A percentile compares a stretch with the other conserved stretches of the same genome.
phyloP scores from a whole-genome alignment of 2,329 filamentous ascomycete genomes.

The Ascochyta koolunga region DNA sequence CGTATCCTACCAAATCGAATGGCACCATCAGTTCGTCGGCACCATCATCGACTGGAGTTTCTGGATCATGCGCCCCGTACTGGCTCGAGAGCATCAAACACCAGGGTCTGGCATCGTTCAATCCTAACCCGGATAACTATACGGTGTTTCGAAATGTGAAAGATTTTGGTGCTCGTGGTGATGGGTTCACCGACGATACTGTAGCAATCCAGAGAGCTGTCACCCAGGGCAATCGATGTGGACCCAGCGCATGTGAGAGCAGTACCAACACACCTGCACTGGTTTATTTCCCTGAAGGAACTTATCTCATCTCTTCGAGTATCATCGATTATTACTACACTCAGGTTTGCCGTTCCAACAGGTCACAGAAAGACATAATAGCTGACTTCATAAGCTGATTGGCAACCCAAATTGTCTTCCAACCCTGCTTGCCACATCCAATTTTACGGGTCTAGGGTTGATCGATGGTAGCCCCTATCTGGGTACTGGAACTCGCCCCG shows the following conservation, averaged over 20 bases:
- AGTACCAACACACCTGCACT: conserved; percentile 60
- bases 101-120: conserved; percentile 50
- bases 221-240: conserved; percentile 49
- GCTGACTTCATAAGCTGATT: conserved; percentile 51
- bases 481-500: conserved; percentile 36
- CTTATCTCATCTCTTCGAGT: conserved; percentile 62
- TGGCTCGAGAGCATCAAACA: conserved; percentile 53
- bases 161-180: conserved; percentile 49
- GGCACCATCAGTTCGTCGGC: conserved; percentile 15
- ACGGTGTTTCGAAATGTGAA: conserved; percentile 52
- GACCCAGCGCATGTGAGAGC: conserved; percentile 49
- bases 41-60: conserved; percentile 18
- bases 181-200: conserved; percentile 53
- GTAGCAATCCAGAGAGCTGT: conserved; percentile 59
- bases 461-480: conserved; percentile 63
- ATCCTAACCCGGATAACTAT: conserved; percentile 47
- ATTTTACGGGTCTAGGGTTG: conserved; percentile 62
- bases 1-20: conserved; percentile 15
- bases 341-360: conserved; percentile 42
- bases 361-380: background rate
- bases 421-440: conserved; percentile 59
- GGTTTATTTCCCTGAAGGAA: conserved; percentile 65
- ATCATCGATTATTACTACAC: conserved; percentile 70
- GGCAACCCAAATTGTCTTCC: conserved; percentile 65
- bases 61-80: conserved; percentile 39